phyloP scores from a whole-genome alignment of 2,329 filamentous ascomycete species.

The Zymoseptoria tritici region DNA sequence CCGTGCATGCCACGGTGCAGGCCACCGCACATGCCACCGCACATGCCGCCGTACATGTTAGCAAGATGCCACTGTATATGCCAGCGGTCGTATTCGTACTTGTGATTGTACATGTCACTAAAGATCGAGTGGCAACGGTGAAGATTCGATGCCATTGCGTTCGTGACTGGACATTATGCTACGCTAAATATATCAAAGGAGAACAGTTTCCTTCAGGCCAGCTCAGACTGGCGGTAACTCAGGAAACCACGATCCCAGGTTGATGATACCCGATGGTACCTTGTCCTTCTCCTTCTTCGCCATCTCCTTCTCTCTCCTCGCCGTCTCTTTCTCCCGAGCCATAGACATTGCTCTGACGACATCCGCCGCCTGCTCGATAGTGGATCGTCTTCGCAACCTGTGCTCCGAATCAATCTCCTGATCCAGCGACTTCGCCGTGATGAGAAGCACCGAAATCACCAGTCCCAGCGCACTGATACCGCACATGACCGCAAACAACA shows the following conservation, averaged over 20 bases:
- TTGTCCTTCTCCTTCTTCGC: too few species aligned
- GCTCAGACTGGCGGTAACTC: not conserved
- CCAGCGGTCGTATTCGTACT: too few species aligned
- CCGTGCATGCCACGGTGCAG: not conserved
- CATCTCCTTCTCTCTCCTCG: too few species aligned
- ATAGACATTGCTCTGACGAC: too few species aligned
- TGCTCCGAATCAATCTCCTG: conserved; percentile 11
- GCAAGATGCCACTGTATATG: too few species aligned
- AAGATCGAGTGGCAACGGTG: too few species aligned
- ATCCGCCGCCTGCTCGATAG: too few species aligned
- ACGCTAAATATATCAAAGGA: not conserved
- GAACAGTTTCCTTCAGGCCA: not conserved
- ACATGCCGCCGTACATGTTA: not conserved
- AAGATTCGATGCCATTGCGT: too few species aligned
- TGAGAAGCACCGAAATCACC: conserved; percentile 6
- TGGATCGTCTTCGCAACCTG: not conserved
- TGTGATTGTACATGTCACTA: not conserved
- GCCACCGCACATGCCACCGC: not conserved
- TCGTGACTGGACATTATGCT: too few species aligned
- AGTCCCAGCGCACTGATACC: conserved; percentile 21
- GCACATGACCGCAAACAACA: conserved; percentile 18
- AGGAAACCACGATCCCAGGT: not conserved
- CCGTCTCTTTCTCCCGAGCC: too few species aligned
- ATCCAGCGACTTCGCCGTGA: conserved; percentile 12
- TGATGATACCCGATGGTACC: not conserved